Evolutionary conservation across 225 moss, liverwort and hornwort species (phyloP).

Genomic region (Anthoceros angustus): DNA sequence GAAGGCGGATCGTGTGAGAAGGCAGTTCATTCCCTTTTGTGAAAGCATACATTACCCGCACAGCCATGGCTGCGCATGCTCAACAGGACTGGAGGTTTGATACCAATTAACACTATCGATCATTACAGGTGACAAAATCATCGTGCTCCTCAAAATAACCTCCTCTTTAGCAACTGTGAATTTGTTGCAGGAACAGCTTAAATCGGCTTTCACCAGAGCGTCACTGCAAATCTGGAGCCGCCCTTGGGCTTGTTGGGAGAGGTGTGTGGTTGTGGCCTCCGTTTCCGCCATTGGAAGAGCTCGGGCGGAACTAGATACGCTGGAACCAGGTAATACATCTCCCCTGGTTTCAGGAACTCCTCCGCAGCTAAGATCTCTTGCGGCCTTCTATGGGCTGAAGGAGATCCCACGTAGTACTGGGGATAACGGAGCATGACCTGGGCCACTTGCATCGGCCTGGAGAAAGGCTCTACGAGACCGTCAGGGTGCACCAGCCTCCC

Average conservation of each 20-base stretch:
- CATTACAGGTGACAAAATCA: too few species aligned
- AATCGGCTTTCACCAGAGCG: too few species aligned
- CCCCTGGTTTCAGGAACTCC: slow-evolving; percentile 10
- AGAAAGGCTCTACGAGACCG: slow-evolving; percentile 11
- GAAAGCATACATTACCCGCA: too few species aligned
- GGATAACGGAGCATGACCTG: slow-evolving; percentile 17
- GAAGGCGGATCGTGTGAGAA: too few species aligned
- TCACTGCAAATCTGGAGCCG: too few species aligned
- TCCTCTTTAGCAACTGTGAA: too few species aligned
- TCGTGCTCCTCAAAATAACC: too few species aligned
- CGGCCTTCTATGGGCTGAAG: slow-evolving; percentile 5
- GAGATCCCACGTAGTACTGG: slow-evolving; percentile 15
- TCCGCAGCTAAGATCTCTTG: slow-evolving; percentile 15
- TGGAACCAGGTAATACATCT: slow-evolving; percentile 13
- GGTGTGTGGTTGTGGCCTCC: neutral
- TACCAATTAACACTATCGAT: too few species aligned
- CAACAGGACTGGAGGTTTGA: too few species aligned
- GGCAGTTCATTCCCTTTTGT: too few species aligned
- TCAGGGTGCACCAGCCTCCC: slow-evolving; percentile 15
- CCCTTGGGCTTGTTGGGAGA: neutral
- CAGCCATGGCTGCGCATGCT: too few species aligned
- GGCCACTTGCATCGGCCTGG: slow-evolving; percentile 9
- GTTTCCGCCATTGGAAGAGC: slow-evolving; percentile 15
- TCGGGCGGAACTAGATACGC: slow-evolving; percentile 15
- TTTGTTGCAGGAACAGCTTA: too few species aligned